Percentiles rank a stretch among this genome's conserved stretches.
phyloP scores from a whole-genome alignment of 495 filamentous ascomycete species.

The Penicillium pancosmium region DNA sequence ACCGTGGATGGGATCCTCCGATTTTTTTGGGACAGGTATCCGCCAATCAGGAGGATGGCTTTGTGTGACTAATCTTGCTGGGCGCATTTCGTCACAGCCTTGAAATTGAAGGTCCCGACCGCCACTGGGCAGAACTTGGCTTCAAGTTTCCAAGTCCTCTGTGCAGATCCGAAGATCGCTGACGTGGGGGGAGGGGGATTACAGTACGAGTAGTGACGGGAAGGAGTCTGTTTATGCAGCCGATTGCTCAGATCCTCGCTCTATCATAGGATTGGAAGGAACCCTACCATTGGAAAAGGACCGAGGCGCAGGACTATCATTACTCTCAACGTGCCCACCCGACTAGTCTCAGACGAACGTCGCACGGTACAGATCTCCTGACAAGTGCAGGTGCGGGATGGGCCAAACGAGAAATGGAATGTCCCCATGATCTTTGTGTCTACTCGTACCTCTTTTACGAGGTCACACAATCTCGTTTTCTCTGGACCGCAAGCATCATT shows the following conservation, averaged over 20 bases:
- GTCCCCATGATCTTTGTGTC: not conserved
- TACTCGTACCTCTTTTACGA: too few species aligned
- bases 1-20: conserved; percentile 16
- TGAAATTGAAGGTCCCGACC: too few species aligned
- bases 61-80: conserved; percentile 16
- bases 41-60: conserved; percentile 10
- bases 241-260: not conserved
- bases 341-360: not conserved
- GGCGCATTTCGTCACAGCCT: conserved; percentile 29
- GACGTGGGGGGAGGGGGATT: conserved; percentile 29
- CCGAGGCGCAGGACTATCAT: not conserved
- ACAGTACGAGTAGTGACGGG: too few species aligned
- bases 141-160: conserved; percentile 19
- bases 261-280: not conserved
- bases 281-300: not conserved
- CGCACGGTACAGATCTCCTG: conserved; percentile 1
- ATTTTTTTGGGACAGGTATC: conserved; percentile 6
- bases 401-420: not conserved
- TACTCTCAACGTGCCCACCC: not conserved
- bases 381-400: not conserved
- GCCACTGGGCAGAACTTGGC: conserved; percentile 8
- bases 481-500: conserved; percentile 15
- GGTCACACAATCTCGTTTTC: too few species aligned
- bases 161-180: conserved; percentile 35
- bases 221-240: too few species aligned